Evolutionary conservation across 1,139 yeast genomes (phyloP).

Genomic region (Williopsis jadinii): DNA sequence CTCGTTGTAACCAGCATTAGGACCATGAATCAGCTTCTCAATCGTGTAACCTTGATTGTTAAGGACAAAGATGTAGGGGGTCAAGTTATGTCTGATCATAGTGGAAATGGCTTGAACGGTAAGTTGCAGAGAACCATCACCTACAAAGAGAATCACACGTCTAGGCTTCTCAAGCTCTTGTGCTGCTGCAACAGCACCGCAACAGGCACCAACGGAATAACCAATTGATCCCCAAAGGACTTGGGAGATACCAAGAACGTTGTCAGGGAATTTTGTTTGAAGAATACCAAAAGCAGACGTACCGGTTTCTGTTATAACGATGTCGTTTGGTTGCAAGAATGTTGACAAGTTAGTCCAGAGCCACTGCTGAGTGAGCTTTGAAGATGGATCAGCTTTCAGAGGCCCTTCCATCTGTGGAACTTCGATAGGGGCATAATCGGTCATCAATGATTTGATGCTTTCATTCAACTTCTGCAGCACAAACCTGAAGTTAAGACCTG

Average conservation of each 20-base stretch:
- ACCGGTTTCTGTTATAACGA: constrained; percentile 81
- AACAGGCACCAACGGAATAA: constrained; percentile 75
- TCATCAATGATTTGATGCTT: constrained; percentile 31
- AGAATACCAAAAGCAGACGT: constrained; percentile 85
- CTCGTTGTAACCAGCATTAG: constrained; percentile 66
- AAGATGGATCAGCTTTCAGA: constrained; percentile 24
- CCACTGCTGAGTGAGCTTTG: constrained; percentile 58
- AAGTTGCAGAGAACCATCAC: constrained; percentile 87
- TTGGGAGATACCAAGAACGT: constrained; percentile 75
- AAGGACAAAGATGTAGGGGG: constrained; percentile 74
- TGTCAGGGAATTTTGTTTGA: constrained; percentile 69
- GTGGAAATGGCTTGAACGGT: constrained; percentile 86
- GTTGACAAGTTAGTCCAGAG: constrained; percentile 71
- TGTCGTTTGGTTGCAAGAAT: constrained; percentile 75
- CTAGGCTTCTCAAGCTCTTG: constrained; percentile 61
- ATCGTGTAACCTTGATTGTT: constrained; percentile 88
- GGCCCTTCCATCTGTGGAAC: constrained; percentile 34
- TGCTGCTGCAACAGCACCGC: constrained; percentile 83
- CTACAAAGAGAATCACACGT: constrained; percentile 76
- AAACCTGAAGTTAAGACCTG: constrained; percentile 72
- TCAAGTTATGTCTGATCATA: constrained; percentile 71
- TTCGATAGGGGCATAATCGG: constrained; percentile 36
- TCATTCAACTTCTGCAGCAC: constrained; percentile 44
- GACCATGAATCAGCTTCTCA: constrained; percentile 84
- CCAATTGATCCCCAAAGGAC: constrained; percentile 92